Evolutionary conservation across 768 basidiomycete species (phyloP).

Genomic region (Tubosaeta sp.): DNA sequence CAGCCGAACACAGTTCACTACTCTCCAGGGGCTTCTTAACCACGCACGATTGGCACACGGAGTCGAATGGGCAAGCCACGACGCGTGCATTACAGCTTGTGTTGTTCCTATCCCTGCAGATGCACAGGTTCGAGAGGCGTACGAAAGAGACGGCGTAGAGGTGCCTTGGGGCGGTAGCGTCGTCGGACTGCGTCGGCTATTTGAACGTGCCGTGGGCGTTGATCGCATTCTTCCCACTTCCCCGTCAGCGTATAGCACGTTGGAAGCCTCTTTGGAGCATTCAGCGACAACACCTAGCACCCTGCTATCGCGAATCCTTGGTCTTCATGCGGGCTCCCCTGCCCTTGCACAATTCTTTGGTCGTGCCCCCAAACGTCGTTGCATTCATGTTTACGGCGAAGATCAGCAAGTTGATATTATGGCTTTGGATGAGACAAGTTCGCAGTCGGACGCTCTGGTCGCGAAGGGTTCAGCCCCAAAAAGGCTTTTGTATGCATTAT

Average conservation of each 20-base stretch:
- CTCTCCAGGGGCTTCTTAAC: conserved; percentile 48
- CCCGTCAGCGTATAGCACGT: background rate
- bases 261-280: conserved; percentile 5
- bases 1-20: conserved; percentile 44
- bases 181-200: conserved; percentile 44
- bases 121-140: conserved; percentile 31
- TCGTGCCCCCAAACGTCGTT: conserved; percentile 37
- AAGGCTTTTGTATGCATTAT: conserved; percentile 36
- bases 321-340: conserved; percentile 48
- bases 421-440: conserved; percentile 5
- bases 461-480: conserved; percentile 2
- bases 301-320: conserved; percentile 44
- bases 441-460: background rate
- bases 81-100: conserved; percentile 46
- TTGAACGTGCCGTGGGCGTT: conserved; percentile 47
- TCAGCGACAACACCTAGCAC: conserved; percentile 26
- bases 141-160: conserved; percentile 38
- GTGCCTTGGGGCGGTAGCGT: conserved; percentile 32
- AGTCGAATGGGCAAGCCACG: conserved; percentile 47
- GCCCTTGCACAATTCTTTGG: conserved; percentile 50
- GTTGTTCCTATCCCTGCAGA: conserved; percentile 35
- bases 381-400: conserved; percentile 36
- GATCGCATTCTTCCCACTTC: conserved; percentile 18
- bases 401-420: conserved; percentile 34
- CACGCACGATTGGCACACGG: conserved; percentile 48